phyloP scores from a whole-genome alignment of 495 filamentous ascomycete genomes.

The Corynascus novoguineensis region DNA sequence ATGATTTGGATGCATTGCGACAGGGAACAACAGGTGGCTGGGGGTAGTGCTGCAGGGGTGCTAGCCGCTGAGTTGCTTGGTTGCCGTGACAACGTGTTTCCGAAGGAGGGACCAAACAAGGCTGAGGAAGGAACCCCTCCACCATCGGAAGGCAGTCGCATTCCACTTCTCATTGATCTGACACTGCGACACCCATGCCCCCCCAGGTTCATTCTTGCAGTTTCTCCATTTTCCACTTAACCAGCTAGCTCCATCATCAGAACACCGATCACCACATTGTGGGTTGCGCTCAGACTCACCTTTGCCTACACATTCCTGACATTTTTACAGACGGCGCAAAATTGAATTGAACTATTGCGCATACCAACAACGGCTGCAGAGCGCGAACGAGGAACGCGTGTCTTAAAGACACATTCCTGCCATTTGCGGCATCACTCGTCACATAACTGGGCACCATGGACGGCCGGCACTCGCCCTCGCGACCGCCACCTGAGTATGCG shows the following conservation, averaged over 20 bases:
- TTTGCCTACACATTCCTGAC: not conserved
- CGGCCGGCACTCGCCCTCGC: slow-evolving; percentile 36
- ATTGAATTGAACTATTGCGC: not conserved
- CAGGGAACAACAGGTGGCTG: not conserved
- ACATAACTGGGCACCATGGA: slow-evolving; percentile 39
- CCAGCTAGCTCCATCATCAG: not conserved
- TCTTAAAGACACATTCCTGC: slow-evolving; percentile 12
- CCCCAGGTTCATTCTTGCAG: not conserved
- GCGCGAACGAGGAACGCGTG: not conserved
- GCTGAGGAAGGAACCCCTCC: slow-evolving; percentile 1
- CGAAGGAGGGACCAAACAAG: not conserved
- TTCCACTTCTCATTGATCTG: slow-evolving; percentile 5
- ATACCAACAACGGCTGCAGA: not conserved
- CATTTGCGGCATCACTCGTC: slow-evolving; percentile 24
- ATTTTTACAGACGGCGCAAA: not conserved
- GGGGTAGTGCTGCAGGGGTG: not conserved
- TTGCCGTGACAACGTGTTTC: not conserved
- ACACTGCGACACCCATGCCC: no score
- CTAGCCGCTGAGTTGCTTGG: not conserved
- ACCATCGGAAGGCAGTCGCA: not conserved
- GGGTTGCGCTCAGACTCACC: not conserved
- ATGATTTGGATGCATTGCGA: not conserved
- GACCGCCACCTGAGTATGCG: slow-evolving; percentile 41
- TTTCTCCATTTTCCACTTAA: not conserved
- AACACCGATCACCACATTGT: not conserved